phyloP scores from a whole-genome alignment of 192 early-diverging fungal species.

The Backusella macrospora region DNA sequence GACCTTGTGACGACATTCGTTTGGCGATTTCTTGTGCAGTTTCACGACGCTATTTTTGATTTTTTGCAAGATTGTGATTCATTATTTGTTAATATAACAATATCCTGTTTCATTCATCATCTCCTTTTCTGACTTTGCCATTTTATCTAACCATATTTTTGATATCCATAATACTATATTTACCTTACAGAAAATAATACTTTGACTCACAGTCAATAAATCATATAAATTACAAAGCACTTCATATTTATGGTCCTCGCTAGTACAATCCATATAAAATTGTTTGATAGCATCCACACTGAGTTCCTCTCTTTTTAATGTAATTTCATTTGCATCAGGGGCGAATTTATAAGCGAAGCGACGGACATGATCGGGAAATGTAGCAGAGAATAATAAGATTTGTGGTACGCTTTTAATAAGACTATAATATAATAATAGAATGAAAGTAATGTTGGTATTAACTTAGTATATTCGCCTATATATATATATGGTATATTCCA shows the following conservation, averaged over 20 bases:
- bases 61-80: no score
- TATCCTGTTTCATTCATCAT: background rate
- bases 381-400: slow-evolving; percentile 94
- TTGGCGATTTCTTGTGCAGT: slow-evolving; percentile 79
- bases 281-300: slow-evolving; percentile 95
- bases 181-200: slow-evolving; percentile 93
- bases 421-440: slow-evolving; percentile 40
- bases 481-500: no score
- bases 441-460: no score
- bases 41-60: slow-evolving; percentile 62
- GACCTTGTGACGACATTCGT: slow-evolving; percentile 79
- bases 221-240: slow-evolving; percentile 72
- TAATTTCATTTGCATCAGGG: slow-evolving; percentile 84
- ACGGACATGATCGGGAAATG: slow-evolving; percentile 81
- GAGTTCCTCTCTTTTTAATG: slow-evolving; percentile 83
- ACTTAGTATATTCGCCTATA: no score
- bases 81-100: no score
- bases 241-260: slow-evolving; percentile 79
- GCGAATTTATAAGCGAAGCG: slow-evolving; percentile 82
- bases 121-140: no score
- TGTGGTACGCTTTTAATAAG: slow-evolving; percentile 74
- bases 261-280: slow-evolving; percentile 94
- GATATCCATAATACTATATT: background rate
- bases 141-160: background rate
- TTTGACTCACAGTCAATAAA: slow-evolving; percentile 91